Conservation (phyloP, 2,329 filamentous ascomycete species). For the Talaromyces sp. region DNA sequence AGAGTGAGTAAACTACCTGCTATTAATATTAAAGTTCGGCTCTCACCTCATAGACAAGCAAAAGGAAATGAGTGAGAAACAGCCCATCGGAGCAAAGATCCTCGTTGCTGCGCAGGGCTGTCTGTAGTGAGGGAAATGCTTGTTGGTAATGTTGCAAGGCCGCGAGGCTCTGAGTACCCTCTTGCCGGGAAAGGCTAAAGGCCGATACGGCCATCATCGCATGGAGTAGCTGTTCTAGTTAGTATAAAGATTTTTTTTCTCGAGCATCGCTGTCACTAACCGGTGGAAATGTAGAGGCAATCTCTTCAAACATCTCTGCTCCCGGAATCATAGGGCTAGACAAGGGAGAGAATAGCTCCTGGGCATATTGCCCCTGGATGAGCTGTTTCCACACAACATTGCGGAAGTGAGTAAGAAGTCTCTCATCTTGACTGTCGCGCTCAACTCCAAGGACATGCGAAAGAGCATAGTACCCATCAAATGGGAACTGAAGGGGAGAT, state of each 20-base stretch:
- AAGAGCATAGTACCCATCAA: slow-evolving; percentile 19
- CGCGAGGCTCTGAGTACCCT: slow-evolving; percentile 43
- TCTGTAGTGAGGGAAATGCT: slow-evolving; percentile 47
- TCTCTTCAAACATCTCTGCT: slow-evolving; percentile 41
- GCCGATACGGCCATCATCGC: slow-evolving; percentile 57
- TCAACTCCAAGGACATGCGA: slow-evolving; percentile 15
- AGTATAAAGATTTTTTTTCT: background rate
- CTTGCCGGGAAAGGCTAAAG: slow-evolving; percentile 47
- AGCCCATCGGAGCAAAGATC: slow-evolving; percentile 55
- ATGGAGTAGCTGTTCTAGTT: slow-evolving; percentile 46
- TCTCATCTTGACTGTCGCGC: slow-evolving; percentile 26
- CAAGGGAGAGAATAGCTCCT: slow-evolving; percentile 16
- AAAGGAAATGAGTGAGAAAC: slow-evolving; percentile 54
- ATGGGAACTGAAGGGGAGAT: slow-evolving; percentile 19
- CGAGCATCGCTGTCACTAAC: slow-evolving; percentile 33
- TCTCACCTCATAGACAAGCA: slow-evolving; percentile 54
- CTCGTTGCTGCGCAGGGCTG: slow-evolving; percentile 39
- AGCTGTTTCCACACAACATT: slow-evolving; percentile 39
- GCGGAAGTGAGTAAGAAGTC: slow-evolving; percentile 36
- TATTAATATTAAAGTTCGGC: background rate
- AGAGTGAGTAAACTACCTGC: background rate
- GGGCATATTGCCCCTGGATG: slow-evolving; percentile 25
- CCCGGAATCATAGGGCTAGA: slow-evolving; percentile 24
- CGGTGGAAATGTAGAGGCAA: slow-evolving; percentile 48
- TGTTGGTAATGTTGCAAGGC: slow-evolving; percentile 53